Conservation (phyloP, 2,329 filamentous ascomycete species). For the Fusarium sp. region DNA sequence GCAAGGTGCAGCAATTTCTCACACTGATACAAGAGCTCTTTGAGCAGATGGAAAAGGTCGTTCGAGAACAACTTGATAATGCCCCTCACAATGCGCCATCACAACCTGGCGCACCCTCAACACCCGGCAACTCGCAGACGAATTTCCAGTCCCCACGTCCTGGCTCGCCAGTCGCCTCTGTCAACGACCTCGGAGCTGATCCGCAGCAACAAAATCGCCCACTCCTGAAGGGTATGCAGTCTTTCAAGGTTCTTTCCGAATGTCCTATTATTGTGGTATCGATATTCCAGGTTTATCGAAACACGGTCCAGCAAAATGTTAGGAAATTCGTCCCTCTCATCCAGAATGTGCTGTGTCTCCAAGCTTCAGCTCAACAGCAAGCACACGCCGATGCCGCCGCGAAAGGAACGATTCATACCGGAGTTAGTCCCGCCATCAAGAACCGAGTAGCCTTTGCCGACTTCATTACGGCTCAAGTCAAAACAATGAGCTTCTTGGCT, state of each 20-base stretch:
- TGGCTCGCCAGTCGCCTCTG: constrained; percentile 86
- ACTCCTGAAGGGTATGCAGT: constrained; percentile 93
- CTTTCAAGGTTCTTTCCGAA: constrained; percentile 97
- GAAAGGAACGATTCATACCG: constrained; percentile 86
- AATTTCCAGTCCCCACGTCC: constrained; percentile 90
- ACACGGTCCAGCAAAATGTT: constrained; percentile 84
- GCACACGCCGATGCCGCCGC: constrained; percentile 88
- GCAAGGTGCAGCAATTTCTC: constrained; percentile 89
- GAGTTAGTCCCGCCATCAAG: constrained; percentile 92
- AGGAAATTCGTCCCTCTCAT: constrained; percentile 94
- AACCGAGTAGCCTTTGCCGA: constrained; percentile 96
- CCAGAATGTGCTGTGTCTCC: constrained; percentile 86
- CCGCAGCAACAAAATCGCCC: constrained; percentile 84
- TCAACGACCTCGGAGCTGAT: constrained; percentile 84
- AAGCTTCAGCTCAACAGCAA: constrained; percentile 93
- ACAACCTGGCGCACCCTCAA: constrained; percentile 72
- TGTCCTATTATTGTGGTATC: constrained; percentile 99
- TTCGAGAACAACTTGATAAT: constrained; percentile 94
- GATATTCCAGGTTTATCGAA: constrained; percentile 93
- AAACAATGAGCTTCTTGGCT: constrained; percentile 98
- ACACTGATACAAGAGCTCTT: constrained; percentile 96
- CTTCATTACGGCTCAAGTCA: constrained; percentile 97
- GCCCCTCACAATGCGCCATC: constrained; percentile 67
- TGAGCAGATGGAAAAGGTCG: constrained; percentile 91
- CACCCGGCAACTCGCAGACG: constrained; percentile 72